A percentile compares a stretch with the other conserved stretches of the same genome.
Conservation (phyloP, 768 basidiomycete species). For the Hygrocybe punicea region DNA sequence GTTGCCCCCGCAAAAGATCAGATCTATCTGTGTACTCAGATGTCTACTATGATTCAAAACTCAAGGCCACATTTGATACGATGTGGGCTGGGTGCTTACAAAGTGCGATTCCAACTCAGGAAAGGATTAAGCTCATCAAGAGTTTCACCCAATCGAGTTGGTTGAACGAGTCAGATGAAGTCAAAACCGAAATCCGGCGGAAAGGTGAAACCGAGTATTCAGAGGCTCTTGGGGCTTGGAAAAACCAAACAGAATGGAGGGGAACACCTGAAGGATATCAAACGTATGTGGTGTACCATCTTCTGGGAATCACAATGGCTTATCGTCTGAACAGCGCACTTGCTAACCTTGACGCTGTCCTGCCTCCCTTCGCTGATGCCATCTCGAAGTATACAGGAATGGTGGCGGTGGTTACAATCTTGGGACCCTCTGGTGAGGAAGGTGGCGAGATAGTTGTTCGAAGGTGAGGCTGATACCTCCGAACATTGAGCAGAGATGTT, state of each 20-base stretch:
- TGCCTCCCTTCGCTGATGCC: background rate
- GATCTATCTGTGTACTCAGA: background rate
- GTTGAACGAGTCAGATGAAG: too few relatives aligned
- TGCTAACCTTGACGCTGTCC: background rate
- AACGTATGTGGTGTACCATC: constrained; percentile 3
- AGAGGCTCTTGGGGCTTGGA: background rate
- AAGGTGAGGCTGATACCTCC: too few relatives aligned
- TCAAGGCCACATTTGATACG: constrained; percentile 5
- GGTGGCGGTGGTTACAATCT: background rate
- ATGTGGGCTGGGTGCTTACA: background rate
- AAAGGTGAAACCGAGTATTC: too few relatives aligned
- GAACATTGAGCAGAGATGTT: too few relatives aligned
- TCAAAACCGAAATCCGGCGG: too few relatives aligned
- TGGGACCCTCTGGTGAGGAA: background rate
- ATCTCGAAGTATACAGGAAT: too few relatives aligned
- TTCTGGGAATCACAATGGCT: background rate
- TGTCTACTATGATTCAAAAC: background rate
- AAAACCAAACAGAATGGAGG: background rate
- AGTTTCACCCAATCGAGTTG: too few relatives aligned
- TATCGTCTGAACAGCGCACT: background rate
- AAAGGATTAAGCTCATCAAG: too few relatives aligned
- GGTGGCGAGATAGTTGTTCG: background rate
- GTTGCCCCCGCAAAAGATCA: too few relatives aligned
- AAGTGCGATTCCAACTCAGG: background rate
- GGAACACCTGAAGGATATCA: background rate